Evolutionary conservation across 306 rosid genomes (phyloP).

Genomic region (Potentilla sterilis): DNA sequence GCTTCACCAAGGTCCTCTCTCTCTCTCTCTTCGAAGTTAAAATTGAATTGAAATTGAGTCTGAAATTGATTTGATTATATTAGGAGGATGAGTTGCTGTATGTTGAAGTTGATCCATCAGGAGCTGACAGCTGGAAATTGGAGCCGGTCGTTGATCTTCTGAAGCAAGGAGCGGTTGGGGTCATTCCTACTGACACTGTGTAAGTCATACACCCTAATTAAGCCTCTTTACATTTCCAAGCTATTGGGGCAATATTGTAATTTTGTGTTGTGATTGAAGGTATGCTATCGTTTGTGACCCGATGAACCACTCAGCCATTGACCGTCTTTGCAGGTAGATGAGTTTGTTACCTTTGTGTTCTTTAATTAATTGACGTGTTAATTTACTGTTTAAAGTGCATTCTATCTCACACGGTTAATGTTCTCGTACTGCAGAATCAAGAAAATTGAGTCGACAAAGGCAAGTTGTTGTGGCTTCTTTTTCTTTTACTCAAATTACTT

Average conservation of each 20-base stretch:
- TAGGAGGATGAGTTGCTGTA: constrained; percentile 77
- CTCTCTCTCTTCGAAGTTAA: neutral
- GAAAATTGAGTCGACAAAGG: constrained; percentile 78
- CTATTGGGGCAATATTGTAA: neutral
- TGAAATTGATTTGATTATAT: neutral
- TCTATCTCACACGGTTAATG: neutral
- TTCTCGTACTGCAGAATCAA: constrained; percentile 75
- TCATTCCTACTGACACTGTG: constrained; percentile 91
- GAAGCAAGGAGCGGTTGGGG: constrained; percentile 88
- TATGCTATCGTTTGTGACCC: constrained; percentile 85
- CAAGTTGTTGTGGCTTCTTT: constrained; percentile 31
- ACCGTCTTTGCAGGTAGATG: constrained; percentile 81
- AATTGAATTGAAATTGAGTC: neutral
- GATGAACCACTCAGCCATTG: constrained; percentile 74
- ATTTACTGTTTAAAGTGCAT: neutral
- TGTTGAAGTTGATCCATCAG: constrained; percentile 70
- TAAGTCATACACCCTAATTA: constrained; percentile 20
- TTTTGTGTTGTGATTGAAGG: constrained; percentile 32
- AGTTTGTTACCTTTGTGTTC: neutral
- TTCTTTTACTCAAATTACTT: constrained; percentile 17
- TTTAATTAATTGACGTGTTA: neutral
- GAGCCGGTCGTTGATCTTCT: constrained; percentile 60
- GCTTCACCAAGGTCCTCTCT: constrained; percentile 70
- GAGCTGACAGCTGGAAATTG: constrained; percentile 78
- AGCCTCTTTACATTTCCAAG: neutral